These are phyloP conservation scores for Botrytis sinoallii DNA, from an alignment of 2,329 filamentous ascomycete species.

Conservation along the genomic window DNA sequence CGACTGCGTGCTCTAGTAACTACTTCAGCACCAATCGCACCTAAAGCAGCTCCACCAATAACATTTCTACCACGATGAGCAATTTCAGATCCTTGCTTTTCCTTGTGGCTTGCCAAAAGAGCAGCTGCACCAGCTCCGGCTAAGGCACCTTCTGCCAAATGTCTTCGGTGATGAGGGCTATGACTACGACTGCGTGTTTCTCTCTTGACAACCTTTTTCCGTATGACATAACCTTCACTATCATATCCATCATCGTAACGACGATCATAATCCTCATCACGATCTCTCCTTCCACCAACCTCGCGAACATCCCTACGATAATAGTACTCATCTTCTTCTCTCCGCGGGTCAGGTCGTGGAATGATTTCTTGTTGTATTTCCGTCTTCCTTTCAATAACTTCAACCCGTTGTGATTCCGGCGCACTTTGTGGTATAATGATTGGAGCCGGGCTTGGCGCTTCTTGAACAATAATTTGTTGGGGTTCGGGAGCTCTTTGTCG, in stretches of 20 bases:
- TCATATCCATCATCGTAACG: slow-evolving; percentile 43
- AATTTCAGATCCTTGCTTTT: slow-evolving; percentile 38
- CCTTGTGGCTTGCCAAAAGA: slow-evolving; percentile 54
- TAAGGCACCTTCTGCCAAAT: slow-evolving; percentile 62
- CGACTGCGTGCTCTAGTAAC: slow-evolving; percentile 58
- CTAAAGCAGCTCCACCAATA: slow-evolving; percentile 55
- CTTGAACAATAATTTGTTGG: slow-evolving; percentile 60
- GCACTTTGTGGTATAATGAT: slow-evolving; percentile 41
- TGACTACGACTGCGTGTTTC: slow-evolving; percentile 50
- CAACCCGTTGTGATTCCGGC: slow-evolving; percentile 28
- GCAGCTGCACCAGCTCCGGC: slow-evolving; percentile 61
- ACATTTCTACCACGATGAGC: slow-evolving; percentile 35
- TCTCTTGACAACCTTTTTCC: slow-evolving; percentile 39
- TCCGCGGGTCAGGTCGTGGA: slow-evolving; percentile 29
- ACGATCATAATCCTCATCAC: slow-evolving; percentile 40
- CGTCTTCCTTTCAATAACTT: slow-evolving; percentile 31
- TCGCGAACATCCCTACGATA: slow-evolving; percentile 39
- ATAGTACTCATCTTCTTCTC: slow-evolving; percentile 39
- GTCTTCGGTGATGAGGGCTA: slow-evolving; percentile 53
- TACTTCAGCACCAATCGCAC: slow-evolving; percentile 60
- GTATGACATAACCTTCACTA: slow-evolving; percentile 46
- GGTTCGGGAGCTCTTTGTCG: slow-evolving; percentile 53
- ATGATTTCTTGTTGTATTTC: slow-evolving; percentile 29
- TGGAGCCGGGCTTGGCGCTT: slow-evolving; percentile 52
- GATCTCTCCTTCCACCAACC: slow-evolving; percentile 27